Evolutionary conservation across 257 asterid species (phyloP), one percentile per base, ranked within the genome.

Genomic region (Solanum megistacrolobum): DNA sequence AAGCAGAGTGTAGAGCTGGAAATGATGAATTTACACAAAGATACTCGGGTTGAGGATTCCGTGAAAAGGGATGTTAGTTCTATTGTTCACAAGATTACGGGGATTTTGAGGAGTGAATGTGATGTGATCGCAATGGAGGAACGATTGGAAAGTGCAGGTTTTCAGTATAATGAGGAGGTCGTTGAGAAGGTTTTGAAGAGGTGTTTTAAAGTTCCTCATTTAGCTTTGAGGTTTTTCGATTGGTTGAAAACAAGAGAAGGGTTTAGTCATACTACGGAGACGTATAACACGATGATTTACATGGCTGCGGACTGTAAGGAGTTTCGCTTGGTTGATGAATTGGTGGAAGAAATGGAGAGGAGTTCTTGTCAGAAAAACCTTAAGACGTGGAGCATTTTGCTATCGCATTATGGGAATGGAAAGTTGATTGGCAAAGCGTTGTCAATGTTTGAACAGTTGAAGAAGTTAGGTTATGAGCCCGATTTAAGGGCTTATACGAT

Each of bases 341-440:
- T 96, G 91, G 89, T 90, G 71, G 90, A 89, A 83, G 96, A 93
- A 86, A 96, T 96, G 98, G 93, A 90, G 91, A 93, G 82, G 88
- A 89, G 69, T 89, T 88, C 87, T 43, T 90, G 97, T 60, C 87
- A 86, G 90, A 93, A 91, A 89, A 89, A 94, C 84, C 86, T 89
- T n/a, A 93, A 91, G 94, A 95, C 98, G 20, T 94, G 99, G 99
- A 95, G 96, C 14, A 87, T 92, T 90, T 94, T 96, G 5, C 81
- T 94, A 27, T 88, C 93, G 23, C 93, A 83, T 83, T 94, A 92
- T 83, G 99, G 98, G 83, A 92, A 92, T 36, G 91, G 91, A 12
- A 94, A 93, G 87, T 58, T 88, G 69, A 90, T 93, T 16, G 93
- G 93, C 35, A 96, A 92, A 92, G 93, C 95, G n/a, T 87, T 96